These are phyloP conservation scores for Talaromyces sp. DNA, from an alignment of 2,329 filamentous ascomycete genomes.

Conservation along the genomic window DNA sequence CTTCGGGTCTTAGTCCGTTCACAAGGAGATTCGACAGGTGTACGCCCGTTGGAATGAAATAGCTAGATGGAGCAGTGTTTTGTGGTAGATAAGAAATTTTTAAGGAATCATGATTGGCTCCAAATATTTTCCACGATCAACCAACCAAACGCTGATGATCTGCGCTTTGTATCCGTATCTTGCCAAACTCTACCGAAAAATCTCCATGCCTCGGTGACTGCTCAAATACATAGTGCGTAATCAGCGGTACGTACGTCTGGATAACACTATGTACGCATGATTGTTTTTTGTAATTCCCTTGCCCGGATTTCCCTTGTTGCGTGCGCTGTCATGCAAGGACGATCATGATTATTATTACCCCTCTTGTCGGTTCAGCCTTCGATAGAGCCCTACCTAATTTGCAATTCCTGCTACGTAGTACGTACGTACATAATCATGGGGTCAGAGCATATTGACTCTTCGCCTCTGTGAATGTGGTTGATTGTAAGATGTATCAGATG, in stretches of 20 bases:
- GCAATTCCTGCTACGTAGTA: background rate
- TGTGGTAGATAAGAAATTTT: background rate
- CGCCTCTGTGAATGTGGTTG: background rate
- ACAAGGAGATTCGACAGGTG: background rate
- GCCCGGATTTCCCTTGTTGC: background rate
- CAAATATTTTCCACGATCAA: background rate
- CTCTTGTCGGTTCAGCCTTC: background rate
- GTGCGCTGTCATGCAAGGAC: slow-evolving; percentile 9
- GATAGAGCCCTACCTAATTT: background rate
- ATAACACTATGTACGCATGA: background rate
- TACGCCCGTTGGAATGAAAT: background rate
- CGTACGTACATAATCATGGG: background rate
- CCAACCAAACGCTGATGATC: slow-evolving; percentile 2
- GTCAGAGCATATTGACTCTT: background rate
- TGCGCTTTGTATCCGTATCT: background rate
- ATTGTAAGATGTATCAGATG: background rate
- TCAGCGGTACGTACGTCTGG: background rate
- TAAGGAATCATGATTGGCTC: background rate
- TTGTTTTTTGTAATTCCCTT: background rate
- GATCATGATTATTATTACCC: slow-evolving; percentile 6
- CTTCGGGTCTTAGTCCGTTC: background rate
- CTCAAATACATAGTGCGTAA: background rate
- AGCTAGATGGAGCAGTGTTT: too few relatives aligned
- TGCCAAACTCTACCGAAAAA: background rate
- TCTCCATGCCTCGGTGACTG: background rate